A percentile compares a stretch with the other conserved stretches of the same genome.
phyloP scores from a whole-genome alignment of 169 alveolate species.

The Babesia gibsoni region DNA sequence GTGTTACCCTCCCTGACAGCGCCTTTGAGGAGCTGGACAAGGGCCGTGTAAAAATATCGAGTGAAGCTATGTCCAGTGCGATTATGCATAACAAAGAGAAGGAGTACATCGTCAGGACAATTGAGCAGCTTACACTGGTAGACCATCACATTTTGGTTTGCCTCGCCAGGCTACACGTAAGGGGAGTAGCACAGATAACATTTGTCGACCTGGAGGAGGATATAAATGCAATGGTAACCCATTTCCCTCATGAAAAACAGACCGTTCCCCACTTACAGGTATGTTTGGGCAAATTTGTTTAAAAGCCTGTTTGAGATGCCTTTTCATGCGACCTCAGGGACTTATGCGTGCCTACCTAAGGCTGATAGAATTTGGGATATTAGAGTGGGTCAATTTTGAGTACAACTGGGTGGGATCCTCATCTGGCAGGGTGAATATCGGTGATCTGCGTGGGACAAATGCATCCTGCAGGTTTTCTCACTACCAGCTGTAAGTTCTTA shows the following conservation, averaged over 20 bases:
- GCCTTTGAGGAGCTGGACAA: neutral
- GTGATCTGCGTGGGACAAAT: conserved; percentile 35
- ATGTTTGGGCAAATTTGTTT: neutral
- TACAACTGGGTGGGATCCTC: conserved; percentile 28
- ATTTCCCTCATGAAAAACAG: conserved; percentile 32
- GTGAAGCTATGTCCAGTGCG: neutral
- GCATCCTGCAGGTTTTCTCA: conserved; percentile 62
- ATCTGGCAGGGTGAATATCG: neutral
- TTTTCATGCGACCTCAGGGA: conserved; percentile 22
- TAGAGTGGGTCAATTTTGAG: conserved; percentile 56
- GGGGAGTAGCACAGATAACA: conserved; percentile 51
- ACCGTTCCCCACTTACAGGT: conserved; percentile 36
- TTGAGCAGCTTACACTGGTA: conserved; percentile 40
- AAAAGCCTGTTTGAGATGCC: neutral
- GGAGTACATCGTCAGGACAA: neutral
- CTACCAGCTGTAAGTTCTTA: conserved; percentile 24
- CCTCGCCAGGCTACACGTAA: conserved; percentile 41
- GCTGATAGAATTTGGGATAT: conserved; percentile 40
- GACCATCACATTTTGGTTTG: conserved; percentile 48
- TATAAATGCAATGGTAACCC: conserved; percentile 21
- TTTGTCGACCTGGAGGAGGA: conserved; percentile 26
- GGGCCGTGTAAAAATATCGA: conserved; percentile 1
- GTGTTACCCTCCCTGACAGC: conserved; percentile 17
- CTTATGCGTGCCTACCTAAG: conserved; percentile 29
- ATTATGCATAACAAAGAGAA: neutral